Conservation (phyloP, 331 rosid species). For the Stylosanthes scabra region DNA sequence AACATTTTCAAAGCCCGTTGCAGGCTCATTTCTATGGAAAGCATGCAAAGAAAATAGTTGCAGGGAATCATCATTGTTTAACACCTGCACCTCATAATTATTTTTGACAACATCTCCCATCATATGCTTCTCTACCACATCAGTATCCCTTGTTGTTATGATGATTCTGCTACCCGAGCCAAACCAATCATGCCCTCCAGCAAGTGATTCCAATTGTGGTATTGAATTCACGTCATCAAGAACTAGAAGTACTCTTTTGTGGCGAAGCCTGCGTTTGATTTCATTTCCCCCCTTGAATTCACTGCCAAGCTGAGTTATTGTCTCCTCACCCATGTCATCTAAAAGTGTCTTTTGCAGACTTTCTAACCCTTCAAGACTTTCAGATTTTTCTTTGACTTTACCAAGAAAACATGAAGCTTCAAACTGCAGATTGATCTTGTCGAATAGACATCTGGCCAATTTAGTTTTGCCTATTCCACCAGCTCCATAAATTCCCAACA, state of each 20-base stretch:
- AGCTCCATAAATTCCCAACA: constrained; percentile 25
- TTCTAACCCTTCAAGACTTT: not conserved
- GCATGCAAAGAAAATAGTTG: constrained; percentile 33
- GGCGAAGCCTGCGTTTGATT: not conserved
- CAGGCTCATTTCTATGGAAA: not conserved
- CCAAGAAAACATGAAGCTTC: constrained; percentile 4
- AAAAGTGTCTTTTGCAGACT: constrained; percentile 9
- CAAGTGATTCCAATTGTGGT: constrained; percentile 3
- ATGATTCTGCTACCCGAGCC: constrained; percentile 32
- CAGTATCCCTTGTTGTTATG: constrained; percentile 35
- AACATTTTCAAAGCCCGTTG: not conserved
- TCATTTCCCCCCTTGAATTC: not conserved
- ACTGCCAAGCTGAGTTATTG: not conserved
- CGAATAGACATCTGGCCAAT: not conserved
- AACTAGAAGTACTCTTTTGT: constrained; percentile 3
- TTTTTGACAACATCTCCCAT: not conserved
- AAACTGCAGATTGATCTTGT: not conserved
- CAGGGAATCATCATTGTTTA: constrained; percentile 8
- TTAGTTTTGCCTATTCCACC: constrained; percentile 37
- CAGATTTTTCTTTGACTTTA: not conserved
- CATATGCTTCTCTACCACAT: not conserved
- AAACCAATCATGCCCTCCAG: constrained; percentile 17
- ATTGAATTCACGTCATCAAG: constrained; percentile 30
- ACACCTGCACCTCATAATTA: constrained; percentile 1
- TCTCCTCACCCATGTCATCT: not conserved